A percentile compares a stretch with the other conserved stretches of the same genome.
Conservation (phyloP, 345 rosid species). For the Alliaria petiolata region DNA sequence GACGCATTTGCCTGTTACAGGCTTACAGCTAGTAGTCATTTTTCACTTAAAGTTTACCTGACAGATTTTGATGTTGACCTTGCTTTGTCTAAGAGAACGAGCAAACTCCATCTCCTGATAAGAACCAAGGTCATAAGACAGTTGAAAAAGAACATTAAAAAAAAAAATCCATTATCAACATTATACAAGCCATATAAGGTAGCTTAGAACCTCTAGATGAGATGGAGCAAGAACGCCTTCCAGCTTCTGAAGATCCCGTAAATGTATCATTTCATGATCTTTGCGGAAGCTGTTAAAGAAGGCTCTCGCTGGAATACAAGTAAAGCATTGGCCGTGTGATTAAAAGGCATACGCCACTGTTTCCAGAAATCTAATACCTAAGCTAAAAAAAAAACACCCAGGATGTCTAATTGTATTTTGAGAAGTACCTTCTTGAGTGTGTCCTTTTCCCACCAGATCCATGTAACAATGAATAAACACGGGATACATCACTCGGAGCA, state of each 20-base stretch:
- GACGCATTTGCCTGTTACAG: background rate
- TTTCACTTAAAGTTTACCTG: constrained; percentile 46
- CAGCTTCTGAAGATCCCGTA: constrained; percentile 86
- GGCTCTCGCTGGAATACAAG: constrained; percentile 50
- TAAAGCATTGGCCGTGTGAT: constrained; percentile 1
- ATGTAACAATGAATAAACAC: constrained; percentile 89
- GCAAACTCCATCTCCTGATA: constrained; percentile 96
- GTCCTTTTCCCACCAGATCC: constrained; percentile 84
- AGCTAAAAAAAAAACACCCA: background rate
- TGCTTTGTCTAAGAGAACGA: constrained; percentile 76
- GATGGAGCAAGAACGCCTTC: constrained; percentile 93
- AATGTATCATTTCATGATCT: constrained; percentile 84
- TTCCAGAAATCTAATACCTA: background rate
- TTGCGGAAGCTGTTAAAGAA: constrained; percentile 78
- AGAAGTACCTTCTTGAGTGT: constrained; percentile 69
- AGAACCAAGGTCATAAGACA: constrained; percentile 4
- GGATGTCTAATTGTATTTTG: background rate
- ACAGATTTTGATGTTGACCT: constrained; percentile 87
- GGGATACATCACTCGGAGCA: constrained; percentile 96
- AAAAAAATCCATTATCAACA: background rate
- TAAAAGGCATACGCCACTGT: background rate
- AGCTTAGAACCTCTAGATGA: constrained; percentile 74
- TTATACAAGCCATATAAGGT: background rate
- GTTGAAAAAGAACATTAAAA: background rate
- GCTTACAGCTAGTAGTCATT: background rate